A percentile compares a stretch with the other conserved stretches of the same genome.
phyloP scores from a whole-genome alignment of 495 filamentous ascomycete genomes.

The Talaromyces thailandensis region DNA sequence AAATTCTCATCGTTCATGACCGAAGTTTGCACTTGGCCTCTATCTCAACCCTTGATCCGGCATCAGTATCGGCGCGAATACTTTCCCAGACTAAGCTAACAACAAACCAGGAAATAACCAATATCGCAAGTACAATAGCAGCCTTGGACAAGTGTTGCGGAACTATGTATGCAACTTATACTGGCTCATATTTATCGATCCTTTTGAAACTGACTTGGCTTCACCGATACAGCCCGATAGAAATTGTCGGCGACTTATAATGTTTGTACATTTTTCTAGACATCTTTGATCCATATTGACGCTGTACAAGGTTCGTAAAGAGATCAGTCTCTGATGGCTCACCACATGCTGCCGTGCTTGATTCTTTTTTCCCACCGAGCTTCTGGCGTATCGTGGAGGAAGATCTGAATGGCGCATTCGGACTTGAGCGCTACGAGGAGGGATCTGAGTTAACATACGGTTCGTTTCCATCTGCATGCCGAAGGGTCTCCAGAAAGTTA shows the following conservation, averaged over 20 bases:
- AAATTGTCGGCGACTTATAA: background rate
- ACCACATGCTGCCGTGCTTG: background rate
- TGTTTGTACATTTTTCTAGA: background rate
- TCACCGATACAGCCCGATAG: background rate
- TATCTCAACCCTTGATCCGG: background rate
- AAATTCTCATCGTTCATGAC: background rate
- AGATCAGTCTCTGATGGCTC: background rate
- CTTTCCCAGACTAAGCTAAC: background rate
- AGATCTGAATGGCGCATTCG: constrained; percentile 21
- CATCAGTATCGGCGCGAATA: background rate
- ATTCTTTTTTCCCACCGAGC: constrained; percentile 3
- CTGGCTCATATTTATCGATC: background rate
- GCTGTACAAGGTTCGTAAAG: background rate
- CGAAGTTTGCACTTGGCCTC: background rate
- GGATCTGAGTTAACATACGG: background rate
- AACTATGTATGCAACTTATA: background rate
- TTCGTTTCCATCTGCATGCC: background rate
- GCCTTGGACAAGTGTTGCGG: background rate
- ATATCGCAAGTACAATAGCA: background rate
- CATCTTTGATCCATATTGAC: background rate
- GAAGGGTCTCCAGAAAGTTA: background rate
- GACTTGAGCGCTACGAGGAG: background rate
- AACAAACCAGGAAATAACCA: background rate
- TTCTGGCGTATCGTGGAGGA: constrained; percentile 33
- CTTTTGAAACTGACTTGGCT: background rate